phyloP scores from a whole-genome alignment of 495 filamentous ascomycete species.

The Penicillium cinerascens region DNA sequence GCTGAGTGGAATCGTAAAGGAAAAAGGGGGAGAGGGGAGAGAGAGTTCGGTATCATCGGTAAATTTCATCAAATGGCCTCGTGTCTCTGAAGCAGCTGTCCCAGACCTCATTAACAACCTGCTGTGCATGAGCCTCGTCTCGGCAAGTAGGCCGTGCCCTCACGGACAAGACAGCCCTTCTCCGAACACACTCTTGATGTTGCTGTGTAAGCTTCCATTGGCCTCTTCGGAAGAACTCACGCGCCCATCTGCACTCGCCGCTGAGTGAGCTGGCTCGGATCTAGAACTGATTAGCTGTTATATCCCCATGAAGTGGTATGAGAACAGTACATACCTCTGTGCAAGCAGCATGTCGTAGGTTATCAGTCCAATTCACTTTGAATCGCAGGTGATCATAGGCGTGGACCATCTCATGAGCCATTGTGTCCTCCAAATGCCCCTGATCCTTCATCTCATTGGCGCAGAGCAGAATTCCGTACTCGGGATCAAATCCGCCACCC shows the following conservation, averaged over 20 bases:
- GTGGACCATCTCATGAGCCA: conserved; percentile 97
- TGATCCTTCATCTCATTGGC: conserved; percentile 77
- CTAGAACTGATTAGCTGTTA: conserved; percentile 34
- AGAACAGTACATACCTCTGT: conserved; percentile 64
- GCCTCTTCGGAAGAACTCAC: conserved; percentile 75
- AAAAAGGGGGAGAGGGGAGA: not conserved
- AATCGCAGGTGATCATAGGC: conserved; percentile 91
- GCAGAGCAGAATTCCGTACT: conserved; percentile 84
- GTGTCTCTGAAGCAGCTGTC: conserved; percentile 95
- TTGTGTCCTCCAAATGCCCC: conserved; percentile 82
- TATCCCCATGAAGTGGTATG: not conserved
- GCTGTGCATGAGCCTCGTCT: conserved; percentile 81
- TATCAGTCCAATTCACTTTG: conserved; percentile 75
- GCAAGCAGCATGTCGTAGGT: conserved; percentile 87
- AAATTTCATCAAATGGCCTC: conserved; percentile 93
- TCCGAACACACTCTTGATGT: conserved; percentile 86
- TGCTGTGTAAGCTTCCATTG: conserved; percentile 89
- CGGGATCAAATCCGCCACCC: conserved; percentile 76
- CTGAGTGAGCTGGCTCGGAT: conserved; percentile 89
- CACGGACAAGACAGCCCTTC: conserved; percentile 74
- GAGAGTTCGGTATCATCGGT: conserved; percentile 56
- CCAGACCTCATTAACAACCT: conserved; percentile 94
- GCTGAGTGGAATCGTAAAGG: conserved; percentile 9
- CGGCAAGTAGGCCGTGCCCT: conserved; percentile 70
- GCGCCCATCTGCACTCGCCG: conserved; percentile 88